phyloP scores from a whole-genome alignment of 805 yeast species.

The Clavispora fructus region DNA sequence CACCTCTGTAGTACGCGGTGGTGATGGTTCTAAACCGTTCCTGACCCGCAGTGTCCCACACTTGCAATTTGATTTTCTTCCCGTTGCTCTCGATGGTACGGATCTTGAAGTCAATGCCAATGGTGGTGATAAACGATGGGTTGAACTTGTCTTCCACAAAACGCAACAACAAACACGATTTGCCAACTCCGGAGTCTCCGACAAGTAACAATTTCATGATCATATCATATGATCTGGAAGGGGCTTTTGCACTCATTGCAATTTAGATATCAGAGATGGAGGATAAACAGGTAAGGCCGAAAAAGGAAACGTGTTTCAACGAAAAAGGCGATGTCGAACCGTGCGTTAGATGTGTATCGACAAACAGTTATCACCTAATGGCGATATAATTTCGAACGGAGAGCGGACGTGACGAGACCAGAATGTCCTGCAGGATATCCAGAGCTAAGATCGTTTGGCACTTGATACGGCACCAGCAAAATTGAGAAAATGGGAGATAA shows the following conservation, averaged over 20 bases:
- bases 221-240: slow-evolving; percentile 76
- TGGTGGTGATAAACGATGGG: slow-evolving; percentile 94
- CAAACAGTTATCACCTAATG: not conserved
- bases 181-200: slow-evolving; percentile 89
- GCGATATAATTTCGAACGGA: not conserved
- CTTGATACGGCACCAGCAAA: not conserved
- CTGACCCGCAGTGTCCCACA: slow-evolving; percentile 98
- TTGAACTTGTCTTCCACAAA: slow-evolving; percentile 96
- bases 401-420: slow-evolving; percentile 2
- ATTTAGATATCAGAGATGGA: not conserved
- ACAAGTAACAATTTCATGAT: slow-evolving; percentile 88
- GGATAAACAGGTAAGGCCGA: not conserved
- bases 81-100: slow-evolving; percentile 93
- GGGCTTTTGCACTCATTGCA: slow-evolving; percentile 56
- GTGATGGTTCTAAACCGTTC: slow-evolving; percentile 93
- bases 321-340: not conserved
- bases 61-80: slow-evolving; percentile 86
- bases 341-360: not conserved
- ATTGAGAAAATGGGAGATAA: too few species aligned
- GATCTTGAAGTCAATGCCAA: slow-evolving; percentile 97
- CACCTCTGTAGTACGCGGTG: slow-evolving; percentile 87
- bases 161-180: slow-evolving; percentile 83
- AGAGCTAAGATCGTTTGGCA: not conserved
- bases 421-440: not conserved
- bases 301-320: not conserved